Evolutionary conservation across 257 asterid genomes (phyloP).

Genomic region (Solanum raphanifolium): DNA sequence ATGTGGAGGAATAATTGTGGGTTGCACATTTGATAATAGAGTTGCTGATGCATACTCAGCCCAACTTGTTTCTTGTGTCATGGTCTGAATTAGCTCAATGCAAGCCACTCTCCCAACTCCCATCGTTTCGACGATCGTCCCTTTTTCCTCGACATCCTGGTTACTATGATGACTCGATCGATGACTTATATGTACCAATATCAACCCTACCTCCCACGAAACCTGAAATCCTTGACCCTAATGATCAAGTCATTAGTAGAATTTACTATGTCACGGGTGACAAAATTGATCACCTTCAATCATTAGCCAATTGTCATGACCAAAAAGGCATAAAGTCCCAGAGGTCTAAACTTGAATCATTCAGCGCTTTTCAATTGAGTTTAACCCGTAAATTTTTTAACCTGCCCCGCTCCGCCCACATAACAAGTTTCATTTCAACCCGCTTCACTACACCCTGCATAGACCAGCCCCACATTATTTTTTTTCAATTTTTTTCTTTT

Average conservation of each 20-base stretch:
- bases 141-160: slow-evolving; percentile 44
- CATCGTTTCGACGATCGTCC: slow-evolving; percentile 53
- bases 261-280: slow-evolving; percentile 42
- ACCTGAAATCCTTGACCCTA: background rate
- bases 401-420: no score
- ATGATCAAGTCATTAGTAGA: slow-evolving; percentile 28
- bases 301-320: slow-evolving; percentile 16
- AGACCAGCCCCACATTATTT: no score
- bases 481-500: no score
- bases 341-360: slow-evolving; percentile 46
- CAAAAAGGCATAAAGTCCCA: background rate
- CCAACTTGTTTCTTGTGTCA: slow-evolving; percentile 57
- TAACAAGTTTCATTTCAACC: no score
- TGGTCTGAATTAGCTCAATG: slow-evolving; percentile 55
- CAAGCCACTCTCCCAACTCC: slow-evolving; percentile 22
- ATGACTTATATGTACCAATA: slow-evolving; percentile 25
- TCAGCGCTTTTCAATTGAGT: slow-evolving; percentile 37
- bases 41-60: slow-evolving; percentile 75
- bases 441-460: no score
- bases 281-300: slow-evolving; percentile 26
- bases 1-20: slow-evolving; percentile 62
- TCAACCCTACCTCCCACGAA: slow-evolving; percentile 9
- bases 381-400: no score
- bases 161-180: slow-evolving; percentile 14
- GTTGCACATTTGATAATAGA: slow-evolving; percentile 54